Base-by-base conservation (phyloP, 176 grass and related monocot genomes). In the Echinochloa phyllopogon region DNA sequence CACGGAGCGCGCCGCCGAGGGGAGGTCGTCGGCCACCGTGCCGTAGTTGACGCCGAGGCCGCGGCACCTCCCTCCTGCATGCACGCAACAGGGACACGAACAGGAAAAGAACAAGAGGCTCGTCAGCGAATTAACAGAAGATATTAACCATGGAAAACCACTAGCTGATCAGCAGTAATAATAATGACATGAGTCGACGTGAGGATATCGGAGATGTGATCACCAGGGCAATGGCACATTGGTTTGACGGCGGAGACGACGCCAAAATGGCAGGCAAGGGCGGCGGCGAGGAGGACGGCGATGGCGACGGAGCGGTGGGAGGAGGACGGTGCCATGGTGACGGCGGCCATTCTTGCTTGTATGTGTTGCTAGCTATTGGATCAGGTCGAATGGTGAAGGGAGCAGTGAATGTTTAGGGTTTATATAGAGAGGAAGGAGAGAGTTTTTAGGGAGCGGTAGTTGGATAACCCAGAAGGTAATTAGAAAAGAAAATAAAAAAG, bases 11-110 rank as follows among this genome's bases (percentile, higher is more conserved):
- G 45, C 24, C 53, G 87, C 74, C 49, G 82, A 12, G 0, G 89
- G 91, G 18, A 97, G 86, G 87, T 97, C 66, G 78, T 93, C 55
- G 72, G 84, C 94, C 25, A 97, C 77, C 20, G 84, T 88, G 47
- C 91, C 94, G 58, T 97, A 97, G 89, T 97, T 93, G 56, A 97
- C 72, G 50, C 94, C 91, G 67, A 93, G 37, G 6, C 89, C 84
- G 48, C 44, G 50, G 56, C 77, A 83, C 25, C 89, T 47, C 47
- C 73, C 88, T 75, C 78, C 84, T 64, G 63, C 50, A 80, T 80
- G 60, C 45, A 41, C 36, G 62, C 17, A 65, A 33, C 44, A 8
- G 8, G 15, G 53, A 33, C 43, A 29, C 12, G 21, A 7, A 40
- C 38, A 23, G 70, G 33, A 33, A 38, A 1, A 10, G 17, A 45